Evolutionary conservation across 495 filamentous ascomycete genomes (phyloP).

Genomic region (Alectoria sarmentosa): DNA sequence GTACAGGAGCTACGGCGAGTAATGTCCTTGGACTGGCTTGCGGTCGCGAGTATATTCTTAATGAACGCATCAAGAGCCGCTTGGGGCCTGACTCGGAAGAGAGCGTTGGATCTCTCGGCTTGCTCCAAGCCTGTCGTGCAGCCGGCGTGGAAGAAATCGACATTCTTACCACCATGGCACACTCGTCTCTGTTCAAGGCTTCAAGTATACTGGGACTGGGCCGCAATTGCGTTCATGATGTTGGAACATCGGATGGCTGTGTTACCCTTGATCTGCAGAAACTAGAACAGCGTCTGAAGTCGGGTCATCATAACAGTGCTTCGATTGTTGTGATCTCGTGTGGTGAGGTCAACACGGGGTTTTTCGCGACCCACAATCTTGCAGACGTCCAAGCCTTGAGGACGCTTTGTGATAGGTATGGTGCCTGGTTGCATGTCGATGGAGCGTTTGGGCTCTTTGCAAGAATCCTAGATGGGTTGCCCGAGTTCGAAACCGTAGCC

Average conservation of each 20-base stretch:
- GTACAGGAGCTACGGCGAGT: conserved; percentile 80
- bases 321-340: conserved; percentile 73
- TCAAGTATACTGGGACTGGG: conserved; percentile 77
- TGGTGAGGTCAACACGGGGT: conserved; percentile 87
- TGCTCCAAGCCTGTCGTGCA: conserved; percentile 56
- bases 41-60: conserved; percentile 61
- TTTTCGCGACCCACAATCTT: conserved; percentile 58
- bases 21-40: conserved; percentile 79
- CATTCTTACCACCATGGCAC: conserved; percentile 71
- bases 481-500: conserved; percentile 52
- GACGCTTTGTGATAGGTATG: conserved; percentile 61
- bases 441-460: conserved; percentile 86
- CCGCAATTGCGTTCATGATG: conserved; percentile 53
- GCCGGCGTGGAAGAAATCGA: conserved; percentile 61
- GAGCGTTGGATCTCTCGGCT: conserved; percentile 61
- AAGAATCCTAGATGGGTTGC: conserved; percentile 51
- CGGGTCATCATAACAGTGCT: conserved; percentile 40
- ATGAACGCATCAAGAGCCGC: conserved; percentile 28
- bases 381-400: conserved; percentile 58
- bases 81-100: conserved; percentile 19
- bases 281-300: conserved; percentile 47
- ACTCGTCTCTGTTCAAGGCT: conserved; percentile 78
- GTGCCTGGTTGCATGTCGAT: conserved; percentile 86
- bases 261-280: conserved; percentile 61
- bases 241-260: conserved; percentile 44